Evolutionary conservation across 2,329 filamentous ascomycete genomes (phyloP), one percentile per base, ranked within the genome.

Genomic region (Berkeleyomyces basicola): DNA sequence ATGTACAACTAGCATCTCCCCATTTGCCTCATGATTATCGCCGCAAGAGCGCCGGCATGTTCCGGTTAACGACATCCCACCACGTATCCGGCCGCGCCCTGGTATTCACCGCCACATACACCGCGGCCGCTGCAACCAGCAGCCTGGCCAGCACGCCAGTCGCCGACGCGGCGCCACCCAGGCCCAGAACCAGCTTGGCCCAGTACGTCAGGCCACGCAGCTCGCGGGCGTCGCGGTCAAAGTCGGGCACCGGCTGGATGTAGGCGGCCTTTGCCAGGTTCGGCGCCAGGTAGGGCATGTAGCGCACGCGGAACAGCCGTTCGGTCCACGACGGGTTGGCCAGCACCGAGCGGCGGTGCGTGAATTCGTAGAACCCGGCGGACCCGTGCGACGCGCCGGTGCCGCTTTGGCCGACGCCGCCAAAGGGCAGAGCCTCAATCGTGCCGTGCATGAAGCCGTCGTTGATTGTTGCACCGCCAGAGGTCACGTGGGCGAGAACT

Each of bases 371-470:
- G 72, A 88, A 88, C 1, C 79, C 82, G n/a, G 86, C 79, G 69
- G 84, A 83, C 65, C 90, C 90, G 68, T 87, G 83, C 76, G 95
- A 95, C 39, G 82, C 76, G 65, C 90, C 90, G 65, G 80, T 79
- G 61, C 90, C 90, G 53, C 85, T 89, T 67, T 86, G 81, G 66
- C 90, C 90, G 6, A 95, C 86, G 68, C 90, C 90, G 66, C 90
- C 90, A 71, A 95, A 95, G 44, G 86, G 78, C 1, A 93, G 76
- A 1, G 84, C 88, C 40, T 82, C 80, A 66, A 93, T 80, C 31
- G 80, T 79, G 64, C 80, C 84, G 71, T 90, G 87, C 75, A 86
- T 85, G 72, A 83, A 86, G 61, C 82, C 79, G 70, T 76, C 86
- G 79, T 76, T 89, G 74, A 78, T 82, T 73, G 71, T 79, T 37